These are phyloP conservation scores for Cladobotryum mycophilum DNA, from an alignment of 2,329 filamentous ascomycete species.

Conservation along the genomic window DNA sequence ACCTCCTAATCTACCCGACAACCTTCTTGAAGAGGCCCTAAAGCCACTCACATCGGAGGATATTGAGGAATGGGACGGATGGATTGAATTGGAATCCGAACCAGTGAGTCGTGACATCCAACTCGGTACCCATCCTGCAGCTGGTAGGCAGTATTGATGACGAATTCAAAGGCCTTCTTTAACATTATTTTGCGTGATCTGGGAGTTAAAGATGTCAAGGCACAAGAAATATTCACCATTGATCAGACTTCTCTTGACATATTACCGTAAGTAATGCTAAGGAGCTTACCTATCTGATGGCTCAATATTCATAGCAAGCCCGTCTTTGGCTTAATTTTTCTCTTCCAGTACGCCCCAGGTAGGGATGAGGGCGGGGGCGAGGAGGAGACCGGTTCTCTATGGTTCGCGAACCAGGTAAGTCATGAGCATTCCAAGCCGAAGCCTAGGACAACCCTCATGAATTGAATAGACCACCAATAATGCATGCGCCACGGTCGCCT, in stretches of 20 bases:
- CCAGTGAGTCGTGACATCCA: conserved; percentile 51
- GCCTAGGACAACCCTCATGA: not conserved
- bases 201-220: conserved; percentile 65
- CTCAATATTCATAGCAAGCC: conserved; percentile 49
- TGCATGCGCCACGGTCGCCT: conserved; percentile 84
- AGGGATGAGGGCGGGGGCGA: conserved; percentile 50
- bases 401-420: conserved; percentile 90
- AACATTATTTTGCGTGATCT: conserved; percentile 76
- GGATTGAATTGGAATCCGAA: conserved; percentile 84
- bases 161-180: conserved; percentile 61
- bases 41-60: conserved; percentile 45
- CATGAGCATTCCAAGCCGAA: not conserved
- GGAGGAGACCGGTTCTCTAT: conserved; percentile 49
- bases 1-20: conserved; percentile 26
- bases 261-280: conserved; percentile 47
- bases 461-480: conserved; percentile 62
- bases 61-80: conserved; percentile 59
- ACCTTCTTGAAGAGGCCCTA: conserved; percentile 42
- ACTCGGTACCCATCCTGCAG: not conserved
- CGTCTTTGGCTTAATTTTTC: conserved; percentile 80
- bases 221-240: conserved; percentile 70
- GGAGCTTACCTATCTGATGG: not conserved
- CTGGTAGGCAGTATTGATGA: not conserved
- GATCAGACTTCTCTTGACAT: conserved; percentile 59
- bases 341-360: conserved; percentile 64